Conservation (phyloP, 2,329 filamentous ascomycete genomes). For the Aureobasidium melanogenum region DNA sequence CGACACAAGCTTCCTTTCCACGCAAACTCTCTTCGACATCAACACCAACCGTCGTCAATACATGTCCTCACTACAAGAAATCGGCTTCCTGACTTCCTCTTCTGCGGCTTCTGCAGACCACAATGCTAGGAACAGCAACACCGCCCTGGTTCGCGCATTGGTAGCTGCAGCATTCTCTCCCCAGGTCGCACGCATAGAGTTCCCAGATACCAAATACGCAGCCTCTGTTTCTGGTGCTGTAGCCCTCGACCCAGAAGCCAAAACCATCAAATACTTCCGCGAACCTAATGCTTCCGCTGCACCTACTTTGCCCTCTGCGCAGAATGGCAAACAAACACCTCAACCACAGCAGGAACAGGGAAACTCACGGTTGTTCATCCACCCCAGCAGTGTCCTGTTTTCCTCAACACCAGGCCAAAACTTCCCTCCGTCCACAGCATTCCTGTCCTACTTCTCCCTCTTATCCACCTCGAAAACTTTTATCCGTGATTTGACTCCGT, state of each 20-base stretch:
- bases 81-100: slow-evolving; percentile 57
- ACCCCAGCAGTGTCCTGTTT: slow-evolving; percentile 82
- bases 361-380: slow-evolving; percentile 69
- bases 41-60: slow-evolving; percentile 79
- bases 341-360: not conserved
- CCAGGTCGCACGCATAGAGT: slow-evolving; percentile 83
- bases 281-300: slow-evolving; percentile 25
- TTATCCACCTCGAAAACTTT: slow-evolving; percentile 91
- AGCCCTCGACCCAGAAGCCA: slow-evolving; percentile 84
- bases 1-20: slow-evolving; percentile 73
- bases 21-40: slow-evolving; percentile 79
- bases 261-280: slow-evolving; percentile 86
- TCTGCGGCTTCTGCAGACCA: slow-evolving; percentile 20
- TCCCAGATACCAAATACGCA: slow-evolving; percentile 93
- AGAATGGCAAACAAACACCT: slow-evolving; percentile 37
- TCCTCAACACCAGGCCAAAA: slow-evolving; percentile 51
- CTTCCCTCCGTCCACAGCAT: slow-evolving; percentile 66
- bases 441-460: slow-evolving; percentile 84
- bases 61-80: slow-evolving; percentile 73
- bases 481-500: slow-evolving; percentile 82
- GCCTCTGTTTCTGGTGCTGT: slow-evolving; percentile 80
- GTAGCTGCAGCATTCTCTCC: slow-evolving; percentile 51
- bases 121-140: slow-evolving; percentile 41
- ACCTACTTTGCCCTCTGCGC: not conserved
- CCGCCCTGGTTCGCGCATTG: slow-evolving; percentile 38